Evolutionary conservation across 2,329 filamentous ascomycete species (phyloP), one percentile per base, ranked within the genome.

Genomic region (Cadophora sp.): DNA sequence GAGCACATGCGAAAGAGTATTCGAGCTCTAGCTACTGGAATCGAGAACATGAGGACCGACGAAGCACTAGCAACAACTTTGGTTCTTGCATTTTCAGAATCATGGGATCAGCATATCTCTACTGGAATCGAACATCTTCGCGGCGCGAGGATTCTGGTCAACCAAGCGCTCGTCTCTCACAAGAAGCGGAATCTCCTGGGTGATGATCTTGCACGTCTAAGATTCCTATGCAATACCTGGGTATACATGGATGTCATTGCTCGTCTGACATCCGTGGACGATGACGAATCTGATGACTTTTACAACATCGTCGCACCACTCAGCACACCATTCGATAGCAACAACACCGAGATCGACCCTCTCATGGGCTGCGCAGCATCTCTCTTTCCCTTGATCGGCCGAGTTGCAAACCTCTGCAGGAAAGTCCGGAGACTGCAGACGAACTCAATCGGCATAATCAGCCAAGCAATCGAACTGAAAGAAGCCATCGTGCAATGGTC

Each of bases 201-300:
- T 4, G 77, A 82, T 27, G 84, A 87, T 55, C 76, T 86, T 14
- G 80, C 82, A 48, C 81, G 88, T 8, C 79, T 92, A 27, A 87
- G 86, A 65, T 92, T 92, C 73, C 80, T 92, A 22, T 90, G 88
- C 79, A 92, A 91, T 74, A 88, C 92, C 3, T 92, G 89, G 87
- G 84, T 92, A 8, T 92, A 92, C 74, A 90, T 92, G 85, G 89
- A 92, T 76, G 90, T 92, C 31, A 89, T 92, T 70, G 87, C 90
- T 27, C 85, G 89, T 16, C 79, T 92, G 60, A 92, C 89, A 0
- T 89, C 89, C 3, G 79, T 87, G 3, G 74, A 78, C 40, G 73
- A 75, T 5, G 85, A 87, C 27, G 86, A 87, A 14, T 82, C 82
- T 3, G 82, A 83, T 58, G 84, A 87, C 73, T 85, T 87, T 65